Evolutionary conservation across 331 rosid genomes (phyloP), one percentile per base, ranked within the genome.

Genomic region (Pyracantha coccinea): DNA sequence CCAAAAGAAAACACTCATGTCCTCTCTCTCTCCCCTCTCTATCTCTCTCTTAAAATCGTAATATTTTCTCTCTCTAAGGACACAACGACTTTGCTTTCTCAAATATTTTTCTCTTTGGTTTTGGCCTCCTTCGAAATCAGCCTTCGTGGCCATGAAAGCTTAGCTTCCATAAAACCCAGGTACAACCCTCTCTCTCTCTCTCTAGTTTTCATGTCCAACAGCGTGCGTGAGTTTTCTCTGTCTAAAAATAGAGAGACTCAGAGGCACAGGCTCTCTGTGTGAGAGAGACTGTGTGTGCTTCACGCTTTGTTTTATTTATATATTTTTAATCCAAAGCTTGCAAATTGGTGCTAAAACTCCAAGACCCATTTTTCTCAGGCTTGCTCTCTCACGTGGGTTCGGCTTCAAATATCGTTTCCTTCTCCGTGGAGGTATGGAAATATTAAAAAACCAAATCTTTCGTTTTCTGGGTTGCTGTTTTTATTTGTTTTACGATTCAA

Each of bases 71-170:
- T 78, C 76, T 29, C 68, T 4, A 64, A 72, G 62, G 60, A 58
- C 47, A 64, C 52, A 71, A 78, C 81, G 81, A 78, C 81, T 78
- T 78, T 61, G 81, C 32, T 14, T 71, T 77, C 54, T 71, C 52
- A 21, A 52, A 41, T 24, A 55, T 35, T 14, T 24, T 66, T 45
- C 17, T 52, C 63, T 83, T 66, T 53, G 78, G 41, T 79, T 25
- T 24, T 28, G 75, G 82, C 80, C 79, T 33, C 5, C 82, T 77
- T 70, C 79, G 79, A 70, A 88, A 81, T 91, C 86, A 87, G 53
- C 86, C 87, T 81, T 88, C 81, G 79, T 77, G 77, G 78, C 77
- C 92, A 92, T 92, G 90, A 86, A 82, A 82, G 57, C 84, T 82
- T 64, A 77, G 83, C 85, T 81, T 71, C 73, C 28, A 66, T 83